Evolutionary conservation across 371 early-diverging fungal genomes (phyloP).

Genomic region (Syncephalastrum sp.): DNA sequence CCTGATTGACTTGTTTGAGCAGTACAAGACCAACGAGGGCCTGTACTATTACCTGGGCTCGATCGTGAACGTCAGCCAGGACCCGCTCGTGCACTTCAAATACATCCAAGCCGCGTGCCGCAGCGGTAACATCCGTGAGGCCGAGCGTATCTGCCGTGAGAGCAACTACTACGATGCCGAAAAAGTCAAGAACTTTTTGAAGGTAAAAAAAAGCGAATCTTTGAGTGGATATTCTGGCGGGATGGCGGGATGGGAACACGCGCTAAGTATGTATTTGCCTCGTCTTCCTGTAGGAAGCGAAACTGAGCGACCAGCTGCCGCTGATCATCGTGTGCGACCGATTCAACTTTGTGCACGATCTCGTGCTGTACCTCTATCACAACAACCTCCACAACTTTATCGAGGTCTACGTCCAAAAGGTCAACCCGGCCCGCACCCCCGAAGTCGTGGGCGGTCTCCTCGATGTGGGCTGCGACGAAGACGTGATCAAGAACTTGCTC

Average conservation of each 20-base stretch:
- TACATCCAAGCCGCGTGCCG: slow-evolving; percentile 97
- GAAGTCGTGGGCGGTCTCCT: slow-evolving; percentile 94
- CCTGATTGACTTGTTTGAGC: slow-evolving; percentile 90
- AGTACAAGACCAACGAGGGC: slow-evolving; percentile 90
- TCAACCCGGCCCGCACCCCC: slow-evolving; percentile 93
- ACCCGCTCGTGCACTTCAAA: slow-evolving; percentile 94
- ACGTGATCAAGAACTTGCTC: slow-evolving; percentile 86
- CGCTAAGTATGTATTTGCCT: neutral
- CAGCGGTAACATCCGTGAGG: slow-evolving; percentile 95
- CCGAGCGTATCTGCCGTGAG: slow-evolving; percentile 96
- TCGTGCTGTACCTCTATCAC: slow-evolving; percentile 93
- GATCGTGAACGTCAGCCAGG: slow-evolving; percentile 92
- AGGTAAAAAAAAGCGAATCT: slow-evolving; percentile 33
- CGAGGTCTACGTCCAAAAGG: slow-evolving; percentile 97
- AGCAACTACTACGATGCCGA: slow-evolving; percentile 95
- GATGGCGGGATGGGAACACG: neutral
- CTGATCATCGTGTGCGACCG: slow-evolving; percentile 98
- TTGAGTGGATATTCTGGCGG: too few species aligned
- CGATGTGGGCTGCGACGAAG: slow-evolving; percentile 97
- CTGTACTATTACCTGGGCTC: slow-evolving; percentile 93
- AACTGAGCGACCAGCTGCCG: slow-evolving; percentile 92
- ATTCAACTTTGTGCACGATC: slow-evolving; percentile 94
- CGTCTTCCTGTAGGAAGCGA: slow-evolving; percentile 68
- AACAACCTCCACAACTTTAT: slow-evolving; percentile 92
- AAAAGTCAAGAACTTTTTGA: slow-evolving; percentile 96